Evolutionary conservation across 2,329 filamentous ascomycete species (phyloP).

Genomic region (Colletotrichum sp.): DNA sequence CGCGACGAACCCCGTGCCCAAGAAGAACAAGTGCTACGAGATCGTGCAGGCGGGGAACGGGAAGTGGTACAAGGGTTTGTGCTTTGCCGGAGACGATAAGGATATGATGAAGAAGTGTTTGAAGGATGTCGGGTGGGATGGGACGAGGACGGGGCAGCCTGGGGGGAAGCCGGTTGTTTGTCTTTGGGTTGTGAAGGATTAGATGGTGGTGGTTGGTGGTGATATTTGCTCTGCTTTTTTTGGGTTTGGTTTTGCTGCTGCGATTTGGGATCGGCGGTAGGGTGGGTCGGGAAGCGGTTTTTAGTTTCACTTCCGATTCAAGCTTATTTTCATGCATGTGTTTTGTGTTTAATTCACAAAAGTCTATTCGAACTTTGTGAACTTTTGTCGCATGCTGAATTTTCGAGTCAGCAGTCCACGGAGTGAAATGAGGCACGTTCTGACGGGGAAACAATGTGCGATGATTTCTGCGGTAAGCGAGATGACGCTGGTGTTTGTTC

Average conservation of each 20-base stretch:
- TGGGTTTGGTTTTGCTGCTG: neutral
- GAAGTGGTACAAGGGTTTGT: constrained; percentile 62
- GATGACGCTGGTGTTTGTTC: neutral
- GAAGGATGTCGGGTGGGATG: constrained; percentile 64
- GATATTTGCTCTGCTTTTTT: neutral
- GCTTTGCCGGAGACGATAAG: constrained; percentile 54
- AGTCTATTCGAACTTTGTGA: neutral
- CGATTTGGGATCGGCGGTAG: neutral
- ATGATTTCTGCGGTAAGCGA: neutral
- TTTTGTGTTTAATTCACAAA: neutral
- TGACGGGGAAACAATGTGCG: neutral
- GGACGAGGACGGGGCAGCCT: constrained; percentile 48
- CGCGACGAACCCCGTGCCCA: constrained; percentile 51
- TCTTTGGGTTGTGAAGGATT: constrained; percentile 63
- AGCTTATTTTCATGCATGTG: neutral
- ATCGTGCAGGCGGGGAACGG: constrained; percentile 60
- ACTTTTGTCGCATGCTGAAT: neutral
- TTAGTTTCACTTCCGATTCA: neutral
- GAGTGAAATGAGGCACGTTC: neutral
- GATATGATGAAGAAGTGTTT: constrained; percentile 54
- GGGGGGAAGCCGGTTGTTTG: constrained; percentile 62
- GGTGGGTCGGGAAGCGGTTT: neutral
- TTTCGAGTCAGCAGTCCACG: neutral
- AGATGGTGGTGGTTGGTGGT: constrained; percentile 20
- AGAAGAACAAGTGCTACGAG: constrained; percentile 64